A percentile compares a stretch with the other conserved stretches of the same genome.
Conservation (phyloP, 2,329 filamentous ascomycete species). For the Nemania serpens region DNA sequence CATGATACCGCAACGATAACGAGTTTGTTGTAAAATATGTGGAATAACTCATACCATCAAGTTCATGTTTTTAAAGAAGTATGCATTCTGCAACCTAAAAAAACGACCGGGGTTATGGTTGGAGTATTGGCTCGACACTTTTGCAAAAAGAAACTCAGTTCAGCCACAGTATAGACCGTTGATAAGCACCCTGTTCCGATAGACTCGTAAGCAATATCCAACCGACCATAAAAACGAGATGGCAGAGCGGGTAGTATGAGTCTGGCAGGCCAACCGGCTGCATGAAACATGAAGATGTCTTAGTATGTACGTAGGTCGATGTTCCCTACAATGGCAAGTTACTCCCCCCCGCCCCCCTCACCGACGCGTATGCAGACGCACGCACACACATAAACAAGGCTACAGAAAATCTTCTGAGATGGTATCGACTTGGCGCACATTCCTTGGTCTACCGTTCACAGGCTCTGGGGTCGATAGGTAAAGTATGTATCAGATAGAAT, state of each 20-base stretch:
- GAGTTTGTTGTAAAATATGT: too few relatives aligned
- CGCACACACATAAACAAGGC: neutral
- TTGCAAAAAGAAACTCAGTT: constrained; percentile 9
- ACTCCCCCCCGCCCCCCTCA: constrained; percentile 15
- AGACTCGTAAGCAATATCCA: neutral
- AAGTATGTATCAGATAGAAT: constrained; percentile 22
- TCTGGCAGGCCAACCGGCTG: constrained; percentile 15
- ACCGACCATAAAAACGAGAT: neutral
- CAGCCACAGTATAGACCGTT: constrained; percentile 1
- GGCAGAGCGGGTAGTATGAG: neutral
- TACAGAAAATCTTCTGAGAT: neutral
- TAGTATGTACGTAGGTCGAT: constrained; percentile 4
- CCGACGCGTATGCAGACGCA: constrained; percentile 21
- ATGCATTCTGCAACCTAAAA: too few relatives aligned
- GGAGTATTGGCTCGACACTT: constrained; percentile 2
- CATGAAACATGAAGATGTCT: constrained; percentile 15
- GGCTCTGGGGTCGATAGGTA: neutral
- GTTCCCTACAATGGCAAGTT: constrained; percentile 8
- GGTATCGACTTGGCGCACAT: neutral
- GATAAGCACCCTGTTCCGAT: neutral
- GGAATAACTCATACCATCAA: too few relatives aligned
- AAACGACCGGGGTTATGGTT: neutral
- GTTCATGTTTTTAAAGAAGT: too few relatives aligned
- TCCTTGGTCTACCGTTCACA: neutral
- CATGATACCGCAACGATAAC: neutral